phyloP scores from a whole-genome alignment of 139 green algal genomes.

The Mychonastes homosphaera region DNA sequence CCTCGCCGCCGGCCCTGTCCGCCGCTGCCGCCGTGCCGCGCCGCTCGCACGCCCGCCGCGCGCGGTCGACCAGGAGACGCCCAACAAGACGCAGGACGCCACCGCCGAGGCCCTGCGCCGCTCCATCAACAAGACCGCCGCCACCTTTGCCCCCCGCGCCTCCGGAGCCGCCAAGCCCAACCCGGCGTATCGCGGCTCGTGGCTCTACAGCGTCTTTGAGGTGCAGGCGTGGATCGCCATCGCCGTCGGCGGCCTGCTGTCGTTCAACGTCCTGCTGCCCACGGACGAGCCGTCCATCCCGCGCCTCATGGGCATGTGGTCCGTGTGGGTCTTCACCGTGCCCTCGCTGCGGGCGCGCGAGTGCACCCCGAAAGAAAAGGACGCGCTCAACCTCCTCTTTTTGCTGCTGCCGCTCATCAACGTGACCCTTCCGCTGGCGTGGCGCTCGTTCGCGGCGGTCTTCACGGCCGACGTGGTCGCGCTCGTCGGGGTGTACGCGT shows the following conservation, averaged over 20 bases:
- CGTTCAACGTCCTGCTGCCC: conserved; percentile 92
- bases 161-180: conserved; percentile 58
- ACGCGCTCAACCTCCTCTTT: conserved; percentile 93
- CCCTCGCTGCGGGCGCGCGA: conserved; percentile 83
- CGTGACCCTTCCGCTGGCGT: conserved; percentile 83
- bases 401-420: conserved; percentile 86
- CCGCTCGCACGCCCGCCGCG: too few relatives aligned
- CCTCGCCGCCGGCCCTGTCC: too few relatives aligned
- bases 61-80: too few relatives aligned
- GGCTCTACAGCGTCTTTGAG: conserved; percentile 69
- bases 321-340: conserved; percentile 95
- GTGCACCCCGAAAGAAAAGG: conserved; percentile 85
- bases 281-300: conserved; percentile 85
- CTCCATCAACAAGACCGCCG: conserved; percentile 53
- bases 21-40: too few relatives aligned
- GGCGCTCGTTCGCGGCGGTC: conserved; percentile 87
- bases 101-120: conserved; percentile 42
- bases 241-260: conserved; percentile 67
- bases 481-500: conserved; percentile 64
- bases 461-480: conserved; percentile 72
- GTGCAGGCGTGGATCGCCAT: conserved; percentile 70
- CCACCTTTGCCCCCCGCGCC: conserved; percentile 75
- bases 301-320: conserved; percentile 93
- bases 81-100: conserved; percentile 8
- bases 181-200: conserved; percentile 70